phyloP scores from a whole-genome alignment of 768 basidiomycete species.

The Gloeopeniophorella convolvens region DNA sequence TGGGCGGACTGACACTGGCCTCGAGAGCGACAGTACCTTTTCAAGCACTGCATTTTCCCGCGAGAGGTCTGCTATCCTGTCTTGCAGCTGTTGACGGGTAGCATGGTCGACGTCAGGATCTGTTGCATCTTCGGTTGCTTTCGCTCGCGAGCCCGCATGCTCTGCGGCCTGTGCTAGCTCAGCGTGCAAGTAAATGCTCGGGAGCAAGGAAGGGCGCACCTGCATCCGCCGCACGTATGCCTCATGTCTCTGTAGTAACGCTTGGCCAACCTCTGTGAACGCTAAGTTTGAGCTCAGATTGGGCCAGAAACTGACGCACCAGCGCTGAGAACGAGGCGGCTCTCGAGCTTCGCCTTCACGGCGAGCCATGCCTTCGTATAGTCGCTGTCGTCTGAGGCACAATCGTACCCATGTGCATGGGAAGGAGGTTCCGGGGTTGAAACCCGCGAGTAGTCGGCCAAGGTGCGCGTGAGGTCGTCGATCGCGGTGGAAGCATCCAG shows the following conservation, averaged over 20 bases:
- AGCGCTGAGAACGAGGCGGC: constrained; percentile 74
- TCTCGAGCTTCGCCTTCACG: constrained; percentile 67
- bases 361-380: constrained; percentile 55
- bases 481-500: constrained; percentile 42
- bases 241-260: constrained; percentile 79
- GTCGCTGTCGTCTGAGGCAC: constrained; percentile 59
- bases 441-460: constrained; percentile 65
- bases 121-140: constrained; percentile 4
- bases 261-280: constrained; percentile 77
- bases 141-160: constrained; percentile 13
- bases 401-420: constrained; percentile 50
- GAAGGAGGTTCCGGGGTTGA: constrained; percentile 64
- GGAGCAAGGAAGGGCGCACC: constrained; percentile 33
- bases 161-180: constrained; percentile 14
- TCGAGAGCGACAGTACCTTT: constrained; percentile 37
- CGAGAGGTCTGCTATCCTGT: constrained; percentile 32
- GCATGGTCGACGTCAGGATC: constrained; percentile 12
- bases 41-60: constrained; percentile 59
- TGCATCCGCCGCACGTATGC: constrained; percentile 73
- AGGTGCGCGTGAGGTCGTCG: constrained; percentile 71
- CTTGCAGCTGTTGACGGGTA: constrained; percentile 27
- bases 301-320: constrained; percentile 46
- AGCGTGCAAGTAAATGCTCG: neutral
- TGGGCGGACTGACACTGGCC: constrained; percentile 9
- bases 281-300: neutral